These are phyloP conservation scores for Petrea volubilis DNA, from an alignment of 257 asterid genomes.

Conservation along the genomic window DNA sequence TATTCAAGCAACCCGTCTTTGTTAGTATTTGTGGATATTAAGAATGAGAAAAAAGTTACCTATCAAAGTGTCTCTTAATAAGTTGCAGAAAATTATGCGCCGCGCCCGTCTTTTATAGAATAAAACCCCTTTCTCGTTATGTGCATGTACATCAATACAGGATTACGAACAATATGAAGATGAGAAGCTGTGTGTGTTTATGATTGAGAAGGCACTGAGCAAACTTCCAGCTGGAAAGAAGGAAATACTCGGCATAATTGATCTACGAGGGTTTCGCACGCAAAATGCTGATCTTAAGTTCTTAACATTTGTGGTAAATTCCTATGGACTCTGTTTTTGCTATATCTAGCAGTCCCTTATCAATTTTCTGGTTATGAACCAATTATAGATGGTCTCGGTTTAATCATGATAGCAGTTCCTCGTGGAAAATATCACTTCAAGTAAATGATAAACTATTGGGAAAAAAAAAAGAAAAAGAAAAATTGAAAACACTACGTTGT, in stretches of 20 bases:
- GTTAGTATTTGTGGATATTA: constrained; percentile 9
- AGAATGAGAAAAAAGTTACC: not conserved
- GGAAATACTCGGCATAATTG: constrained; percentile 69
- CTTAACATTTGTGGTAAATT: constrained; percentile 76
- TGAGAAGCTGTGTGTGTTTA: constrained; percentile 73
- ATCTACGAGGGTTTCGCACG: constrained; percentile 68
- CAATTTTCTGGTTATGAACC: not conserved
- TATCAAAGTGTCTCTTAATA: not conserved
- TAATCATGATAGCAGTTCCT: too few species aligned
- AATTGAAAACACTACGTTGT: too few species aligned
- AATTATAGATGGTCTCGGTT: not conserved
- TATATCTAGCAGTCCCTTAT: not conserved
- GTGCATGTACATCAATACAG: constrained; percentile 28
- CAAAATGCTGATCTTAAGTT: constrained; percentile 81
- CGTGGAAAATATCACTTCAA: too few species aligned
- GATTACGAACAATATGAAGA: constrained; percentile 58
- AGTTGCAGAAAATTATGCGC: not conserved
- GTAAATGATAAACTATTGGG: too few species aligned
- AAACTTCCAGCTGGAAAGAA: constrained; percentile 67
- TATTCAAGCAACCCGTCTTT: not conserved
- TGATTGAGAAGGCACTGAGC: constrained; percentile 81
- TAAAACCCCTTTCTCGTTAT: not conserved
- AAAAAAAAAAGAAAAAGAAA: too few species aligned
- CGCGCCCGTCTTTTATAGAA: not conserved
- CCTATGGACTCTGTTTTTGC: not conserved